Conservation (phyloP, 176 grass and related monocot species). For the Leersia perrieri region DNA sequence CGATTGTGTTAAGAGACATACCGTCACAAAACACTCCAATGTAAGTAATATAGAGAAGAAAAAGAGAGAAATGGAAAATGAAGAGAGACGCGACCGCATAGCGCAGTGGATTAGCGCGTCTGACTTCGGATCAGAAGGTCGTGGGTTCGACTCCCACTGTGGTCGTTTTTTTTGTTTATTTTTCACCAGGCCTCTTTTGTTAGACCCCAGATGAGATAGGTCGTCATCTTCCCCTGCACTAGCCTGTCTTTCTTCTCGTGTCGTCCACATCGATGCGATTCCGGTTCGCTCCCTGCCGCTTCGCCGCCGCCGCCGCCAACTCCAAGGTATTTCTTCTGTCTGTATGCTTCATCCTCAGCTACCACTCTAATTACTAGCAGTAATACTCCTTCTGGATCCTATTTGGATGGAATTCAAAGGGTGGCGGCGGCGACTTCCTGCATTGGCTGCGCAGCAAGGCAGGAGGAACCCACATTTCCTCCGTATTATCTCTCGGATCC, state of each 20-base stretch:
- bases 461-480: slow-evolving; percentile 41
- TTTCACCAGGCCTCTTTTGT: neutral
- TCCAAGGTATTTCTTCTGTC: neutral
- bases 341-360: neutral
- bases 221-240: no score
- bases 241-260: no score
- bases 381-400: no score
- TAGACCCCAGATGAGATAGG: no score
- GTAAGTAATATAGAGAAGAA: neutral
- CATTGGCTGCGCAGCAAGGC: slow-evolving; percentile 45
- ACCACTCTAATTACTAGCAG: no score
- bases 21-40: no score
- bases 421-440: slow-evolving; percentile 29
- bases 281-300: no score
- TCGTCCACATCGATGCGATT: no score
- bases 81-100: neutral
- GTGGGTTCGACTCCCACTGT: slow-evolving; percentile 67
- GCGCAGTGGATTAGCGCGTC: slow-evolving; percentile 86
- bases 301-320: no score
- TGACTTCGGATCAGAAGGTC: slow-evolving; percentile 99
- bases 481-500: slow-evolving; percentile 35
- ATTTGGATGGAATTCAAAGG: neutral
- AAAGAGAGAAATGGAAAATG: neutral
- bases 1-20: no score
- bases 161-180: neutral